Conservation (phyloP, 2,329 filamentous ascomycete genomes). For the Biscogniauxia sp. region DNA sequence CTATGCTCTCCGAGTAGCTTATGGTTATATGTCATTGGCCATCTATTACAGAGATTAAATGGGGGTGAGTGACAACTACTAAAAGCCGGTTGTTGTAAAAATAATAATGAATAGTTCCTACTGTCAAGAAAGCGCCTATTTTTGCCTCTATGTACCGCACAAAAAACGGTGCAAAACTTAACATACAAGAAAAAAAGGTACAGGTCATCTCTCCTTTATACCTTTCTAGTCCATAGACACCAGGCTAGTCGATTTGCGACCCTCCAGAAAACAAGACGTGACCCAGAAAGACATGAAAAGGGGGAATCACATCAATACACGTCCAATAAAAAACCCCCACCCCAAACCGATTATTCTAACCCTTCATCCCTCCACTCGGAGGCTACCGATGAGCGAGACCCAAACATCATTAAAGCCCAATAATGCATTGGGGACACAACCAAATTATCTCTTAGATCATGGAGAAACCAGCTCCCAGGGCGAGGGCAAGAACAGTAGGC, state of each 20-base stretch:
- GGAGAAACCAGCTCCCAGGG: slow-evolving; percentile 4
- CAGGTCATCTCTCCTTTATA: background rate
- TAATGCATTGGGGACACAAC: background rate
- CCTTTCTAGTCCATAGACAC: background rate
- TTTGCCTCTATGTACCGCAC: background rate
- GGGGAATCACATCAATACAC: background rate
- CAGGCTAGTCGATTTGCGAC: background rate
- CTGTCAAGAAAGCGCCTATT: background rate
- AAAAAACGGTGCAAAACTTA: background rate
- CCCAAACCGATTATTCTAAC: background rate
- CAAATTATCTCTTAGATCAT: slow-evolving; percentile 4
- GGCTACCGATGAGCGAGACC: background rate
- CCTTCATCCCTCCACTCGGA: background rate
- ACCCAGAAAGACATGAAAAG: background rate
- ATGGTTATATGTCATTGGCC: too few species aligned
- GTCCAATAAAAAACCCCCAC: background rate
- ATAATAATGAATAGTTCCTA: too few species aligned
- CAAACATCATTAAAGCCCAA: background rate
- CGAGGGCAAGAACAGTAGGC: background rate
- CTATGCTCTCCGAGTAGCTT: too few species aligned
- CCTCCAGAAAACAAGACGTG: background rate
- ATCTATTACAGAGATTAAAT: too few species aligned
- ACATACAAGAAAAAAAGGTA: background rate
- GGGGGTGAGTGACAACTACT: too few species aligned
- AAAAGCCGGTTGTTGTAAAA: too few species aligned